Evolutionary conservation across 2,329 filamentous ascomycete species (phyloP), one percentile per base, ranked within the genome.

Genomic region (Verticillium isaacii): DNA sequence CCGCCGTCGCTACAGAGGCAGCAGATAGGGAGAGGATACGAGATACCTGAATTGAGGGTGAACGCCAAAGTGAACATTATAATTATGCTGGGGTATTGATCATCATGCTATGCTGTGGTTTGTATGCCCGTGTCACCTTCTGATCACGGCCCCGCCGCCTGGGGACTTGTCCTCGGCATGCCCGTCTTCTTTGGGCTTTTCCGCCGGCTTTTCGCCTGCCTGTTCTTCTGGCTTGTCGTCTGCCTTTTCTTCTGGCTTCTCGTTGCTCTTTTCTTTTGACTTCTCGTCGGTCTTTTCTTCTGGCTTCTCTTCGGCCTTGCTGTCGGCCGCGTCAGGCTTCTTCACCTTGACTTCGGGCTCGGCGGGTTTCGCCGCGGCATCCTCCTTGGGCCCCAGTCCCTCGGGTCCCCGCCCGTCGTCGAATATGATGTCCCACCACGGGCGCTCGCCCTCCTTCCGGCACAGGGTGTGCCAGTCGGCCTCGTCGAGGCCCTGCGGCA

Each of bases 391-490:
- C 19, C 45, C 45, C 8, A 50, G 54, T 2, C 7, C 54, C 32
- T 32, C 25, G 23, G 54, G 54, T 9, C 62, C 63, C 39, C 61
- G 62, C 2, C 64, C 66, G 58, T 68, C 70, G 41, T 75, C 71
- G 45, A 75, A 73, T 4, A 76, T 65, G 7, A 65, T 71, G 12
- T 75, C 71, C 74, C 73, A 76, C 5, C 62, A 54, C 69, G 68
- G 11, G 4, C 61, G 36, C 70, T 69, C 11, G 67, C 70, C 57
- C 57, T 68, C 64, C 14, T 54, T 56, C n/a, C 66, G 50, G 39
- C 66, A 60, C 68, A 74, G 8, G 64, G 62, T 8, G 55, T 69
- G 34, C 60, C 61, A 62, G 6, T 60, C 57, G 61, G 69, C 32
- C 11, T 65, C 62, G 3, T 12, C 32, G 0, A 64, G 29, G 2